phyloP scores from a whole-genome alignment of 768 basidiomycete species.

The Psilocybe tampanensis region DNA sequence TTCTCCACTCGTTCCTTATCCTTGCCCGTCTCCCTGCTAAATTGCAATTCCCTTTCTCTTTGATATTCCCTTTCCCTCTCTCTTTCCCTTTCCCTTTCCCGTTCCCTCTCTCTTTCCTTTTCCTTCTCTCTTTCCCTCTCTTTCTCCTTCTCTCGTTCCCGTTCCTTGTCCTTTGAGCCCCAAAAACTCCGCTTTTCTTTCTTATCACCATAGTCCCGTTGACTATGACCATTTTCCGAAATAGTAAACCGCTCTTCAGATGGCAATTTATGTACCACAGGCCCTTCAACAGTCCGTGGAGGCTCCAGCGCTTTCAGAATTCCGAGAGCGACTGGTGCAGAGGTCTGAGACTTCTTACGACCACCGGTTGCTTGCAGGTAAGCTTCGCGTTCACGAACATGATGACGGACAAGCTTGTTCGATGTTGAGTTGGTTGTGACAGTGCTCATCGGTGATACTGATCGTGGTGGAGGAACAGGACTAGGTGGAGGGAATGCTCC shows the following conservation, averaged over 20 bases:
- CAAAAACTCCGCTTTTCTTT: constrained; percentile 61
- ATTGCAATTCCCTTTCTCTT: not conserved
- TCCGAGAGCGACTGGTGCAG: constrained; percentile 46
- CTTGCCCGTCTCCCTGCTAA: not conserved
- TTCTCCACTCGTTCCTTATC: constrained; percentile 1
- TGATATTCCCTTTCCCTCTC: constrained; percentile 19
- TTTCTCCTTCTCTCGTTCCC: constrained; percentile 35
- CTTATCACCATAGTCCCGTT: constrained; percentile 34
- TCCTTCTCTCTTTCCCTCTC: constrained; percentile 28
- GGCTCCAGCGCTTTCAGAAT: constrained; percentile 70
- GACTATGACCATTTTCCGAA: constrained; percentile 34
- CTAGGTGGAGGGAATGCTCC: constrained; percentile 38
- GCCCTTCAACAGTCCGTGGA: constrained; percentile 24
- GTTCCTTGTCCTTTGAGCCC: constrained; percentile 46
- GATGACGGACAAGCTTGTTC: constrained; percentile 23
- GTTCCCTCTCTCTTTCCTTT: constrained; percentile 40
- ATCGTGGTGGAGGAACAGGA: constrained; percentile 39
- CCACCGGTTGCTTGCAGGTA: constrained; percentile 14
- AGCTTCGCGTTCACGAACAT: constrained; percentile 13
- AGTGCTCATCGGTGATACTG: constrained; percentile 48
- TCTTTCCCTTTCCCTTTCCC: constrained; percentile 28
- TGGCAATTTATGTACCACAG: constrained; percentile 28
- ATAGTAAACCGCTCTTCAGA: constrained; percentile 35
- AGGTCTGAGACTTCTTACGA: constrained; percentile 18
- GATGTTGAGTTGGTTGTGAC: constrained; percentile 12